Conservation (phyloP, 441 rosid genomes). For the Euphorbia schlechtendalii region DNA sequence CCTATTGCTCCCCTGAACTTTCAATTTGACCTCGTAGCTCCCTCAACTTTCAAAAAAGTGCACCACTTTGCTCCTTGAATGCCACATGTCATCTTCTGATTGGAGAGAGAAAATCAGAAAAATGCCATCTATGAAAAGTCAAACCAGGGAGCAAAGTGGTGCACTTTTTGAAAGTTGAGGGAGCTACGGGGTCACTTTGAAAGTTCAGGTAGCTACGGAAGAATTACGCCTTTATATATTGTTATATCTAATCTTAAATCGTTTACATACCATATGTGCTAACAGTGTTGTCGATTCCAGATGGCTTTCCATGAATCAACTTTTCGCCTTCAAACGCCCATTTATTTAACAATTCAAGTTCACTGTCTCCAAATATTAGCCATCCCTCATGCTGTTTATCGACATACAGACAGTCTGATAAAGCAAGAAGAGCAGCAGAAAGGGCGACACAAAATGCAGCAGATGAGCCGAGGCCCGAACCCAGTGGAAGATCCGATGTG, state of each 20-base stretch:
- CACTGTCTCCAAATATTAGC: slow-evolving; percentile 42
- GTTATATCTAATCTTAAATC: neutral
- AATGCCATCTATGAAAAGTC: too few species aligned
- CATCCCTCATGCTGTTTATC: slow-evolving; percentile 41
- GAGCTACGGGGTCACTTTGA: too few species aligned
- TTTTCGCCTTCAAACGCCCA: slow-evolving; percentile 99
- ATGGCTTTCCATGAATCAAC: slow-evolving; percentile 90
- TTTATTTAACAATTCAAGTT: slow-evolving; percentile 62
- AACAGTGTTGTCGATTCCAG: slow-evolving; percentile 92
- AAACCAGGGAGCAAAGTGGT: too few species aligned
- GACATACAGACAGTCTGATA: slow-evolving; percentile 34
- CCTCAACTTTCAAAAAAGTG: too few species aligned
- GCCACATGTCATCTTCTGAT: too few species aligned
- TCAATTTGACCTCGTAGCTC: too few species aligned
- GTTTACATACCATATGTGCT: slow-evolving; percentile 74
- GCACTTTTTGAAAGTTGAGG: too few species aligned
- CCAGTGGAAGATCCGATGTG: slow-evolving; percentile 77
- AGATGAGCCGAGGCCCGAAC: slow-evolving; percentile 92
- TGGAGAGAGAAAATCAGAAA: too few species aligned
- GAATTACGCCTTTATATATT: too few species aligned
- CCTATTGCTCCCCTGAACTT: too few species aligned
- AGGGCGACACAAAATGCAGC: slow-evolving; percentile 79
- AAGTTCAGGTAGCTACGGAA: too few species aligned
- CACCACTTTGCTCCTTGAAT: too few species aligned
- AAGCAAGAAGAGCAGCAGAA: slow-evolving; percentile 60